These are phyloP conservation scores for Exophiala lecanii-corni DNA, from an alignment of 2,329 filamentous ascomycete species.

Conservation along the genomic window DNA sequence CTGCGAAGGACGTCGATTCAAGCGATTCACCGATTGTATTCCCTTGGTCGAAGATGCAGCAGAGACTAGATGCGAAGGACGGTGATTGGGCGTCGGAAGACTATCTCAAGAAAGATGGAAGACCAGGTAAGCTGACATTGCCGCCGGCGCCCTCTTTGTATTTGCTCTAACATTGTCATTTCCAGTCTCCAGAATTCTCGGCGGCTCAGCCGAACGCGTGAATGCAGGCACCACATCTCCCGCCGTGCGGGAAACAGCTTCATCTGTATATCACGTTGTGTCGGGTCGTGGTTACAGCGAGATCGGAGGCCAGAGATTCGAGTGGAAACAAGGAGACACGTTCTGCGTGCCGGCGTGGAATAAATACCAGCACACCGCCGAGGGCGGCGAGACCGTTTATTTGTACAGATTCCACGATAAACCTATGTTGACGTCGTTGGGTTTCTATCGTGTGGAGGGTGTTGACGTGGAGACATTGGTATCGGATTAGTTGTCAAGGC, in stretches of 20 bases:
- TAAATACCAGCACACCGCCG: constrained; percentile 45
- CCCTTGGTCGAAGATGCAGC: constrained; percentile 46
- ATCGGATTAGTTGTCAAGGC: constrained; percentile 24
- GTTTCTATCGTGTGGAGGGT: constrained; percentile 44
- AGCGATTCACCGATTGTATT: constrained; percentile 42
- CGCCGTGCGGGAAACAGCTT: constrained; percentile 45
- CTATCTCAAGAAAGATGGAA: constrained; percentile 35
- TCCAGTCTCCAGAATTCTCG: constrained; percentile 38
- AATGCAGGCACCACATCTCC: constrained; percentile 35
- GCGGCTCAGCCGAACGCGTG: constrained; percentile 46
- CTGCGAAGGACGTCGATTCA: constrained; percentile 39
- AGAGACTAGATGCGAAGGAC: constrained; percentile 34
- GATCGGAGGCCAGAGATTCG: constrained; percentile 34
- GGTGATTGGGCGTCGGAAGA: constrained; percentile 30
- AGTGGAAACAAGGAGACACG: constrained; percentile 44
- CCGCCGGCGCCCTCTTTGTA: background rate
- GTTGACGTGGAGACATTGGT: constrained; percentile 40
- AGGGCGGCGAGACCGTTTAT: constrained; percentile 37
- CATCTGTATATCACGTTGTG: constrained; percentile 51
- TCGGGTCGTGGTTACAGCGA: constrained; percentile 38
- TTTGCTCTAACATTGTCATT: background rate
- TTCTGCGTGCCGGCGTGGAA: constrained; percentile 54
- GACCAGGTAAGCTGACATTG: constrained; percentile 11
- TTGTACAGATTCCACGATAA: constrained; percentile 49
- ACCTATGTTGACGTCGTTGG: constrained; percentile 50